Conservation (phyloP, 2,329 filamentous ascomycete species). For the Penicillium sp. region DNA sequence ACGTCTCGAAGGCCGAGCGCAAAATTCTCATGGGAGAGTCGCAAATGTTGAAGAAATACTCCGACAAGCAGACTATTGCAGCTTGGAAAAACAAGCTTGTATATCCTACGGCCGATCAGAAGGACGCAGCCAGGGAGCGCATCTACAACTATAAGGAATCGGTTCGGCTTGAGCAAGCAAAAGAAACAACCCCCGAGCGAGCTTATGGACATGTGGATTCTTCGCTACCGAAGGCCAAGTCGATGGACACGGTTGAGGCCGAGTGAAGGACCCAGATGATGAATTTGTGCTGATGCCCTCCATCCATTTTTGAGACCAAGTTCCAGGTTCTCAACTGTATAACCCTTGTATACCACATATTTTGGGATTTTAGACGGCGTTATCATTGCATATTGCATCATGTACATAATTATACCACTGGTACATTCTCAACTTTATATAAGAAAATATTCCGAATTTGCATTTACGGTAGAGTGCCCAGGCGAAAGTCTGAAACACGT, state of each 20-base stretch:
- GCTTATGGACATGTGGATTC: not conserved
- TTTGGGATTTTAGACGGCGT: conserved; percentile 18
- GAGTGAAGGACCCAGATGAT: not conserved
- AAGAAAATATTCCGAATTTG: not conserved
- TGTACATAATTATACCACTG: conserved; percentile 18
- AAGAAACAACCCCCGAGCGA: not conserved
- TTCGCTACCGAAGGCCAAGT: not conserved
- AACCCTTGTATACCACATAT: conserved; percentile 21
- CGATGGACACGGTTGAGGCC: not conserved
- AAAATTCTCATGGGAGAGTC: conserved; percentile 26
- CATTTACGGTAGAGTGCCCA: not conserved
- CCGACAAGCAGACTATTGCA: conserved; percentile 20
- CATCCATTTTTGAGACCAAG: not conserved
- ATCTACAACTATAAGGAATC: conserved; percentile 1
- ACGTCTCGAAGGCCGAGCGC: conserved; percentile 27
- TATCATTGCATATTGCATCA: conserved; percentile 12
- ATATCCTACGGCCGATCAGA: conserved; percentile 27
- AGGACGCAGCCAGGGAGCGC: conserved; percentile 18
- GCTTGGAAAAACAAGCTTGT: conserved; percentile 16
- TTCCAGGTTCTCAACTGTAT: conserved; percentile 10
- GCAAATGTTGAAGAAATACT: conserved; percentile 33
- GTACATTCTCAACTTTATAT: conserved; percentile 12
- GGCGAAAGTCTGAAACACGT: not conserved
- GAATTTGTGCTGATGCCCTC: not conserved
- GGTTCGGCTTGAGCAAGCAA: not conserved